phyloP scores from a whole-genome alignment of 768 basidiomycete genomes.

The Phallus indusiatus region DNA sequence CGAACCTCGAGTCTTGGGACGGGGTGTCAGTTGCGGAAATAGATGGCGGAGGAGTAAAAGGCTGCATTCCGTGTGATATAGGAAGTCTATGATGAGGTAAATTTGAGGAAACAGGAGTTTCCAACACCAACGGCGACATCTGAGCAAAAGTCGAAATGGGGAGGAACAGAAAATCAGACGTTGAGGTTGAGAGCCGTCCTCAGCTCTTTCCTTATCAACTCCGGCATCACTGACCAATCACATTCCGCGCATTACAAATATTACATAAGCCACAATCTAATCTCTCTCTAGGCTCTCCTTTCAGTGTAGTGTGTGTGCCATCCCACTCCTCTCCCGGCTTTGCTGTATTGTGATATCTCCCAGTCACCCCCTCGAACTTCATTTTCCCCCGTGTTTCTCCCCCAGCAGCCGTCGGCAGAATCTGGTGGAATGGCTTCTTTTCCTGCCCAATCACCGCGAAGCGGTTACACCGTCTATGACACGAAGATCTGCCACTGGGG shows the following conservation, averaged over 20 bases:
- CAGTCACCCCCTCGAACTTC: too few species aligned
- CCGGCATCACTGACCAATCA: conserved; percentile 6
- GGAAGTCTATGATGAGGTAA: conserved; percentile 5
- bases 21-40: not conserved
- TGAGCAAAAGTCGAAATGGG: conserved; percentile 1
- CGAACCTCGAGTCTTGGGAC: too few species aligned
- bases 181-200: not conserved
- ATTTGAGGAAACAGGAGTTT: conserved; percentile 5
- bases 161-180: not conserved
- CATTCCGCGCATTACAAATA: not conserved
- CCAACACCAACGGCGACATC: conserved; percentile 7
- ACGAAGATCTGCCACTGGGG: not conserved
- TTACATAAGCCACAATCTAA: not conserved
- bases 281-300: too few species aligned
- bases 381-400: not conserved
- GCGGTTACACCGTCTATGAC: not conserved
- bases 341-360: too few species aligned
- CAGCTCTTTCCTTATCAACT: conserved; percentile 8
- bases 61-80: not conserved
- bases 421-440: not conserved
- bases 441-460: not conserved
- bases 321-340: too few species aligned
- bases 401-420: not conserved
- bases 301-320: too few species aligned
- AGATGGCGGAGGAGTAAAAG: conserved; percentile 4